A percentile compares a stretch with the other conserved stretches of the same genome.
phyloP scores from a whole-genome alignment of 1,139 yeast genomes.

The Candida frijolesensis region DNA sequence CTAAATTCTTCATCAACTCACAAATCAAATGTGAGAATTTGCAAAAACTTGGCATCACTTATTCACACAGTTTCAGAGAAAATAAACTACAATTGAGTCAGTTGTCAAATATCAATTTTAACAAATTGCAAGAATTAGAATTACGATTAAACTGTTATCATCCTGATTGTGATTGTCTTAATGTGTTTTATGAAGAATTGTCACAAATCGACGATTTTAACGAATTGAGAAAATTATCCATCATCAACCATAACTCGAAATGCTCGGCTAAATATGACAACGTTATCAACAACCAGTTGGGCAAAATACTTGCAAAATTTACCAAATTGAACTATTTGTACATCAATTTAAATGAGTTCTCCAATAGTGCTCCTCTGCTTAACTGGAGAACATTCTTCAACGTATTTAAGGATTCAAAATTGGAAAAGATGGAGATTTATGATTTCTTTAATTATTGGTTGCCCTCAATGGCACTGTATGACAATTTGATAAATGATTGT shows the following conservation, averaged over 20 bases:
- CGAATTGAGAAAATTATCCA: slow-evolving; percentile 12
- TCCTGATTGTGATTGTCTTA: slow-evolving; percentile 16
- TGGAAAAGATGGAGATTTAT: slow-evolving; percentile 10
- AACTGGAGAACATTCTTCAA: slow-evolving; percentile 12
- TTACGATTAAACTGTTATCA: slow-evolving; percentile 17
- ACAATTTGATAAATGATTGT: slow-evolving; percentile 14
- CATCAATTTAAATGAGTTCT: slow-evolving; percentile 14
- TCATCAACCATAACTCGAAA: slow-evolving; percentile 16
- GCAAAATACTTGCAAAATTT: slow-evolving; percentile 11
- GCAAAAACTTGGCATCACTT: slow-evolving; percentile 12
- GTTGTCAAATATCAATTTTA: slow-evolving; percentile 12
- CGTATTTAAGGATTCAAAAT: slow-evolving; percentile 5
- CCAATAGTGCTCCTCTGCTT: slow-evolving; percentile 10
- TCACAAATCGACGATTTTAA: slow-evolving; percentile 9
- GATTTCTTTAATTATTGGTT: slow-evolving; percentile 19
- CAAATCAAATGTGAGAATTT: slow-evolving; percentile 11
- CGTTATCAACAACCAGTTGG: slow-evolving; percentile 13
- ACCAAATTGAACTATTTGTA: slow-evolving; percentile 11
- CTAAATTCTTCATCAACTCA: slow-evolving; percentile 12
- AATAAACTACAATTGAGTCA: slow-evolving; percentile 9
- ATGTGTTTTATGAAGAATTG: slow-evolving; percentile 16
- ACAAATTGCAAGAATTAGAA: slow-evolving; percentile 13
- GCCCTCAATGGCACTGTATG: slow-evolving; percentile 11
- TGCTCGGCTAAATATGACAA: slow-evolving; percentile 13
- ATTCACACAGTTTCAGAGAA: slow-evolving; percentile 16